A percentile compares a stretch with the other conserved stretches of the same genome.
These are phyloP conservation scores for Coemansia sp. DNA, from an alignment of 192 early-diverging fungal species.

Conservation along the genomic window DNA sequence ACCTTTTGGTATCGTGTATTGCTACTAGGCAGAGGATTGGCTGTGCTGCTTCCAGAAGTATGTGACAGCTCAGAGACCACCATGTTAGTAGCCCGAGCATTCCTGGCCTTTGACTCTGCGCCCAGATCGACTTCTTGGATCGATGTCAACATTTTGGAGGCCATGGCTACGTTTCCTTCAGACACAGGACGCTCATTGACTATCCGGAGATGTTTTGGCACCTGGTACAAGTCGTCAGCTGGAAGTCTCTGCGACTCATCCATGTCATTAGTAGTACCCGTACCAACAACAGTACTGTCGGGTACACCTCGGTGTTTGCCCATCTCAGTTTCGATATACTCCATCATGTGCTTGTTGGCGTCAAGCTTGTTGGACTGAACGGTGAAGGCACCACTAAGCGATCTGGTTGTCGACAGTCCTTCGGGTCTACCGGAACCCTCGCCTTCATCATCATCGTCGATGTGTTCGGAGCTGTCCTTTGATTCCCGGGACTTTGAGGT, in stretches of 20 bases:
- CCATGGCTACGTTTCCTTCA: constrained; percentile 87
- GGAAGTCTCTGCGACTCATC: constrained; percentile 23
- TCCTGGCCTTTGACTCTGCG: constrained; percentile 66
- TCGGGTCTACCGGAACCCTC: constrained; percentile 10
- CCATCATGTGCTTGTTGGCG: constrained; percentile 86
- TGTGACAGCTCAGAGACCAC: constrained; percentile 23
- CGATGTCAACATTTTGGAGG: constrained; percentile 86
- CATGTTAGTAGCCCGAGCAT: constrained; percentile 81
- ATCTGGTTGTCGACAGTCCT: constrained; percentile 41
- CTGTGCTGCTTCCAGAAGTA: constrained; percentile 6
- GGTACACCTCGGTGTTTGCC: constrained; percentile 29
- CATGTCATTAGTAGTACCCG: background rate
- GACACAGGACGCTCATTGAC: constrained; percentile 65
- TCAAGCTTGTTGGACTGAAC: constrained; percentile 77
- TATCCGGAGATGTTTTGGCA: constrained; percentile 68
- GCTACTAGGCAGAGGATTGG: constrained; percentile 25
- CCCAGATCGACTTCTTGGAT: constrained; percentile 93
- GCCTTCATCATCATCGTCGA: constrained; percentile 36
- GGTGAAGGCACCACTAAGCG: constrained; percentile 66
- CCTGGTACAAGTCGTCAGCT: constrained; percentile 67
- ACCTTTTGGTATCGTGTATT: constrained; percentile 26
- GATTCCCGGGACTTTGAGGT: constrained; percentile 12
- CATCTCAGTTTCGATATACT: constrained; percentile 80
- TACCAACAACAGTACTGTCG: background rate
- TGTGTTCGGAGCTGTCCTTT: background rate